These are phyloP conservation scores for Yarrowia divulgata DNA, from an alignment of 805 yeast species.

Conservation along the genomic window DNA sequence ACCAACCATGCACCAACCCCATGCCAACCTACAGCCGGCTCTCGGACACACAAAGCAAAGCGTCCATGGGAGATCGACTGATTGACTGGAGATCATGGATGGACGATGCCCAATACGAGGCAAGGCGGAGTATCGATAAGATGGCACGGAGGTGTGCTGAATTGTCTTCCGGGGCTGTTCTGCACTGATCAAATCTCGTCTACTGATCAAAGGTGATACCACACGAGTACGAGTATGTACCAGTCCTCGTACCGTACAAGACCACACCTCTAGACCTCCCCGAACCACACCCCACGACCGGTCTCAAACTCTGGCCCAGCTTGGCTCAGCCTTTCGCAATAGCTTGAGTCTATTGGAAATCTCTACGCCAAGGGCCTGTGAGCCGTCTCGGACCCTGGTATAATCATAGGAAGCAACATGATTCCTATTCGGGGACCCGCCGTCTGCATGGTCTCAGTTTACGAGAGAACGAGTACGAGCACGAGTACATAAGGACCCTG, in stretches of 20 bases:
- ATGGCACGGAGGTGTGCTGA: too few species aligned
- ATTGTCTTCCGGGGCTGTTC: too few species aligned
- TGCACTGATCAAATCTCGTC: too few species aligned
- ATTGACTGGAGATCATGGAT: slow-evolving; percentile 12
- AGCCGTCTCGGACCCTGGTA: slow-evolving; percentile 17
- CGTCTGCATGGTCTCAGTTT: neutral
- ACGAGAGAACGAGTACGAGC: too few species aligned
- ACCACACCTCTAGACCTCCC: too few species aligned
- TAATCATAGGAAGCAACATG: neutral
- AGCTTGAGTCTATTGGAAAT: neutral
- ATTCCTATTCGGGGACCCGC: neutral
- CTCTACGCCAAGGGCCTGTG: neutral
- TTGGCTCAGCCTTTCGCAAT: neutral
- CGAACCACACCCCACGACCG: too few species aligned
- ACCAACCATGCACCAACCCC: slow-evolving; percentile 26
- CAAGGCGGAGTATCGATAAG: too few species aligned
- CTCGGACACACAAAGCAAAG: neutral
- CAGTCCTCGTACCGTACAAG: neutral
- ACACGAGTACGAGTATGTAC: neutral
- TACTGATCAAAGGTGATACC: neutral
- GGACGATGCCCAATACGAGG: slow-evolving; percentile 4
- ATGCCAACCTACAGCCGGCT: slow-evolving; percentile 24
- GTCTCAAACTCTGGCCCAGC: neutral
- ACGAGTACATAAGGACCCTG: neutral
- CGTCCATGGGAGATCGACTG: slow-evolving; percentile 8